Evolutionary conservation across 768 basidiomycete species (phyloP).

Genomic region (Amanita exitialis): DNA sequence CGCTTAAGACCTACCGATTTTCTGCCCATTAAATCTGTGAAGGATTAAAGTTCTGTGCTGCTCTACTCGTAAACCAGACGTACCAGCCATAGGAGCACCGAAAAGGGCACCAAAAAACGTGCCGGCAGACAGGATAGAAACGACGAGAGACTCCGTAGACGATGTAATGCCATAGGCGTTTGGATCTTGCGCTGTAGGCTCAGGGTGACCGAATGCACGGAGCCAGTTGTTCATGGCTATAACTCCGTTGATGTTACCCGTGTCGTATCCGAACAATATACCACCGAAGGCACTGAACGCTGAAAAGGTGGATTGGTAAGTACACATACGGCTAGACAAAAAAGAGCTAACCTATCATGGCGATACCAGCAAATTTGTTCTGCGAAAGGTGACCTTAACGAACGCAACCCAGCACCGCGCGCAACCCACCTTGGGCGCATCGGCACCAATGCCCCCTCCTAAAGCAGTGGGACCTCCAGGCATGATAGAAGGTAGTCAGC

Average conservation of each 20-base stretch:
- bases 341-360: slow-evolving; percentile 23
- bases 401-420: not conserved
- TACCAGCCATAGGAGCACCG: slow-evolving; percentile 29
- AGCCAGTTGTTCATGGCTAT: slow-evolving; percentile 55
- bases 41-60: slow-evolving; percentile 8
- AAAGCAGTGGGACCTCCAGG: slow-evolving; percentile 27
- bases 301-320: slow-evolving; percentile 5
- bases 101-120: slow-evolving; percentile 73
- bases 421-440: slow-evolving; percentile 21
- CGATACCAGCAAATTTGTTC: slow-evolving; percentile 30
- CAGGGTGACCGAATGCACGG: slow-evolving; percentile 32
- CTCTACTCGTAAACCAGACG: slow-evolving; percentile 1
- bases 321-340: not conserved
- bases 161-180: slow-evolving; percentile 29
- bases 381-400: slow-evolving; percentile 8
- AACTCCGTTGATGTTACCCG: slow-evolving; percentile 76
- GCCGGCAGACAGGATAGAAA: slow-evolving; percentile 73
- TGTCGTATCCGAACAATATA: slow-evolving; percentile 63
- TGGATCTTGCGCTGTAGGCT: slow-evolving; percentile 11
- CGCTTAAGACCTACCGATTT: slow-evolving; percentile 20
- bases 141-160: slow-evolving; percentile 36
- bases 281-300: slow-evolving; percentile 41
- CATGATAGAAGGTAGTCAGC: slow-evolving; percentile 16
- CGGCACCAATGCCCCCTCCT: slow-evolving; percentile 22
- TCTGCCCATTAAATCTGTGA: slow-evolving; percentile 44